A percentile compares a stretch with the other conserved stretches of the same genome.
These are phyloP conservation scores for Paxillus rubicundulus DNA, from an alignment of 768 basidiomycete genomes.

Conservation along the genomic window DNA sequence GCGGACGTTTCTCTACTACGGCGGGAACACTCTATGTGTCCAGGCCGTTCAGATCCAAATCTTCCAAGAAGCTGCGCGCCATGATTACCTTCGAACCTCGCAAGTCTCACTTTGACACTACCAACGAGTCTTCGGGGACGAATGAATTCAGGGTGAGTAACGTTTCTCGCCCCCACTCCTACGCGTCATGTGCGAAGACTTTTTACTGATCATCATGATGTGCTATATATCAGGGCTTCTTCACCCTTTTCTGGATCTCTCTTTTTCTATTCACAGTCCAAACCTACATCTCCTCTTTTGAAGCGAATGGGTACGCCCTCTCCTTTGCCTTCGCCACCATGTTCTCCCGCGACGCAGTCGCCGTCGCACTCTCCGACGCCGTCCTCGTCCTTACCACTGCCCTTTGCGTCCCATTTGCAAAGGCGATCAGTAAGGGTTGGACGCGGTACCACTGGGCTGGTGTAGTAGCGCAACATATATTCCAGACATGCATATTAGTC, in stretches of 20 bases:
- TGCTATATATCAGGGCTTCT: slow-evolving; percentile 70
- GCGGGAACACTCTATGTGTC: slow-evolving; percentile 73
- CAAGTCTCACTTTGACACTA: slow-evolving; percentile 80
- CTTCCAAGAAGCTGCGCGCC: slow-evolving; percentile 76
- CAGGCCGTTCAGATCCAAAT: slow-evolving; percentile 69
- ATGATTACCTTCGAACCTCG: slow-evolving; percentile 85
- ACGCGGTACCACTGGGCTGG: slow-evolving; percentile 80
- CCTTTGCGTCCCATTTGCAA: slow-evolving; percentile 81
- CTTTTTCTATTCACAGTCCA: slow-evolving; percentile 79
- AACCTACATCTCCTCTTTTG: slow-evolving; percentile 74
- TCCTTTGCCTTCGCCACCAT: slow-evolving; percentile 79
- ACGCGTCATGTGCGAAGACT: neutral
- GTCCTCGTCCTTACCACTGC: slow-evolving; percentile 75
- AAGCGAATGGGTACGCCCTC: slow-evolving; percentile 74
- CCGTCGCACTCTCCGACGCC: slow-evolving; percentile 80
- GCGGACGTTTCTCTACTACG: slow-evolving; percentile 44
- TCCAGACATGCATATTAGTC: slow-evolving; percentile 73
- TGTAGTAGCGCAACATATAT: slow-evolving; percentile 71
- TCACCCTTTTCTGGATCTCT: slow-evolving; percentile 90
- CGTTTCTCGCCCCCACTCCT: slow-evolving; percentile 4
- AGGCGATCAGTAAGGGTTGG: slow-evolving; percentile 73
- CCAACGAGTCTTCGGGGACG: slow-evolving; percentile 64
- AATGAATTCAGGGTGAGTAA: slow-evolving; percentile 79
- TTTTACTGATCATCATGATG: neutral
- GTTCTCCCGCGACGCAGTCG: slow-evolving; percentile 83